Percentiles rank a stretch among this genome's conserved stretches.
These are phyloP conservation scores for Stagonosporopsis cucurbitacearum DNA, from an alignment of 2,329 filamentous ascomycete genomes.

Conservation along the genomic window DNA sequence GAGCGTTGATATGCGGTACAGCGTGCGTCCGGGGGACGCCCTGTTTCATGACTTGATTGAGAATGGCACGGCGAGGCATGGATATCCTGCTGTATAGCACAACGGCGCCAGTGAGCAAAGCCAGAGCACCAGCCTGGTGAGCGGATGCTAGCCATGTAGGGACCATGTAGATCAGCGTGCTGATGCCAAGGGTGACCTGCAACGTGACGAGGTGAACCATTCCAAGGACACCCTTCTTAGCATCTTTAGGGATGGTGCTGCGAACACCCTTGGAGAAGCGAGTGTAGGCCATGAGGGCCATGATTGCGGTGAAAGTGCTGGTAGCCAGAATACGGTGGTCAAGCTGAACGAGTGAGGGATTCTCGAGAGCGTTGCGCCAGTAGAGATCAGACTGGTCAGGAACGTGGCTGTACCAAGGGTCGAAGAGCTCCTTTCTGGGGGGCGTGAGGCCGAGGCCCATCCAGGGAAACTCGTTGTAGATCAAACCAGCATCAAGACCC, in stretches of 20 bases:
- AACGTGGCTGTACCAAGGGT: conserved; percentile 81
- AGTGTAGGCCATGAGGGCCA: conserved; percentile 81
- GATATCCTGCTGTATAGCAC: conserved; percentile 70
- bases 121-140: conserved; percentile 90
- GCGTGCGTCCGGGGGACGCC: conserved; percentile 22
- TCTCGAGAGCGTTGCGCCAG: conserved; percentile 98
- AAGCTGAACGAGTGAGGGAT: conserved; percentile 92
- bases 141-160: conserved; percentile 85
- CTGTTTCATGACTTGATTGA: conserved; percentile 40
- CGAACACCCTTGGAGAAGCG: conserved; percentile 72
- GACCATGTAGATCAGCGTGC: conserved; percentile 91
- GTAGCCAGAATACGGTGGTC: conserved; percentile 93
- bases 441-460: conserved; percentile 89
- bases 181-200: conserved; percentile 87
- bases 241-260: conserved; percentile 60
- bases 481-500: conserved; percentile 92
- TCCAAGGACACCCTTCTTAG: conserved; percentile 76
- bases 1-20: conserved; percentile 29
- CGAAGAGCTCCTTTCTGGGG: conserved; percentile 81
- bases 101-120: conserved; percentile 80
- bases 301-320: conserved; percentile 82
- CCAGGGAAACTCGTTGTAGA: conserved; percentile 98
- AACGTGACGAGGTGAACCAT: conserved; percentile 81
- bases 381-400: conserved; percentile 82
- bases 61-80: conserved; percentile 42